Conservation (phyloP, 495 filamentous ascomycete species). For the Podospora pseudoanserina region DNA sequence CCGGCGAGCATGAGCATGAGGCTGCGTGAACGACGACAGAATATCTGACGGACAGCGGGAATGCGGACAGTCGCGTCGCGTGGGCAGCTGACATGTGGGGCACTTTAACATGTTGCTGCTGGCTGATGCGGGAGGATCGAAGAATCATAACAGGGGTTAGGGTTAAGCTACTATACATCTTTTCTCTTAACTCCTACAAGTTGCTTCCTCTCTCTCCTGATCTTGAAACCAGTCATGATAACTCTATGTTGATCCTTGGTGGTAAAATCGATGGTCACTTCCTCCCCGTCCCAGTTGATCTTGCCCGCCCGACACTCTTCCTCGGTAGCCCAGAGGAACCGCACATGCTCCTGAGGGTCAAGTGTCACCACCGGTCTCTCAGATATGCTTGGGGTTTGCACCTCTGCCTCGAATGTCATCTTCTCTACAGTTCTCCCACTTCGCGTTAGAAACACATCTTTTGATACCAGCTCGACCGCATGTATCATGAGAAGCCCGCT, state of each 20-base stretch:
- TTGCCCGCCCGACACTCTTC: conserved; percentile 35
- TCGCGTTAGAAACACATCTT: conserved; percentile 38
- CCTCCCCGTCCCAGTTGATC: conserved; percentile 14
- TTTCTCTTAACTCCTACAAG: neutral
- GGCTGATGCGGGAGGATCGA: neutral
- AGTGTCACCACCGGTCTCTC: conserved; percentile 30
- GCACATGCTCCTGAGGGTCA: conserved; percentile 44
- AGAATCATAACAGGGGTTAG: neutral
- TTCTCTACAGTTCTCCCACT: conserved; percentile 33
- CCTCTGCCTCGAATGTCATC: conserved; percentile 38
- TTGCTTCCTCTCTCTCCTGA: neutral
- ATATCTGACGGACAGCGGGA: neutral
- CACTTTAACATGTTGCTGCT: neutral
- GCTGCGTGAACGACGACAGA: neutral
- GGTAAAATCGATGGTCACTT: conserved; percentile 36
- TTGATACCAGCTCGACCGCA: conserved; percentile 38
- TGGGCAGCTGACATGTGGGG: conserved; percentile 21
- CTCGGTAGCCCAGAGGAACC: conserved; percentile 44
- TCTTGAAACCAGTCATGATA: conserved; percentile 32
- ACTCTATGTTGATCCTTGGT: conserved; percentile 23
- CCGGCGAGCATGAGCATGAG: neutral
- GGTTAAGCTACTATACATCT: neutral
- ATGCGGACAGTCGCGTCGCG: conserved; percentile 15
- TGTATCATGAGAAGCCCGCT: conserved; percentile 38
- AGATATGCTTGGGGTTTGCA: conserved; percentile 20